Conservation (phyloP, 768 basidiomycete species). For the Pulveroboletus sp. region DNA sequence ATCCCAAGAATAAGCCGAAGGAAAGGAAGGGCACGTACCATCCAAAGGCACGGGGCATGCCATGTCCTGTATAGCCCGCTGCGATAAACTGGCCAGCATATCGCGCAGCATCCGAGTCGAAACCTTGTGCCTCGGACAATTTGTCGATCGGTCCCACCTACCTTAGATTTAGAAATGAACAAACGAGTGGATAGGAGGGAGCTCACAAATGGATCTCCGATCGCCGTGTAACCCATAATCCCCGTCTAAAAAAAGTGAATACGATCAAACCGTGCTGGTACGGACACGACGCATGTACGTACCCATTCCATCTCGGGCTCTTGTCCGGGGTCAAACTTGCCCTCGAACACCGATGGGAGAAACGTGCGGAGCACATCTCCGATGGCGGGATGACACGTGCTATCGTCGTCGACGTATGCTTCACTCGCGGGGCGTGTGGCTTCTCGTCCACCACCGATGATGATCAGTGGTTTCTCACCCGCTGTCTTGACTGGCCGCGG, state of each 20-base stretch:
- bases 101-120: conserved; percentile 9
- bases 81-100: conserved; percentile 66
- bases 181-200: conserved; percentile 17
- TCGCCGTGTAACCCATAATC: conserved; percentile 73
- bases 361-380: conserved; percentile 54
- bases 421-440: too few relatives aligned
- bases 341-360: conserved; percentile 56
- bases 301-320: too few relatives aligned
- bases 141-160: conserved; percentile 65
- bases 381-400: conserved; percentile 44
- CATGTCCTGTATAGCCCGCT: conserved; percentile 75
- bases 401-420: conserved; percentile 62
- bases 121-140: conserved; percentile 9
- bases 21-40: background rate
- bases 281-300: too few relatives aligned
- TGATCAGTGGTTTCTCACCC: conserved; percentile 51
- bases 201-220: conserved; percentile 67
- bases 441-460: conserved; percentile 65
- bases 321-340: background rate
- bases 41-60: conserved; percentile 72
- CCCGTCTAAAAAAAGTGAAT: conserved; percentile 53
- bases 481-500: conserved; percentile 48
- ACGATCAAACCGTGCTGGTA: too few relatives aligned
- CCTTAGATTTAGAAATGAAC: background rate
- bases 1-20: background rate